These are phyloP conservation scores for Pelargonium australe DNA, from an alignment of 441 rosid species.

Conservation along the genomic window DNA sequence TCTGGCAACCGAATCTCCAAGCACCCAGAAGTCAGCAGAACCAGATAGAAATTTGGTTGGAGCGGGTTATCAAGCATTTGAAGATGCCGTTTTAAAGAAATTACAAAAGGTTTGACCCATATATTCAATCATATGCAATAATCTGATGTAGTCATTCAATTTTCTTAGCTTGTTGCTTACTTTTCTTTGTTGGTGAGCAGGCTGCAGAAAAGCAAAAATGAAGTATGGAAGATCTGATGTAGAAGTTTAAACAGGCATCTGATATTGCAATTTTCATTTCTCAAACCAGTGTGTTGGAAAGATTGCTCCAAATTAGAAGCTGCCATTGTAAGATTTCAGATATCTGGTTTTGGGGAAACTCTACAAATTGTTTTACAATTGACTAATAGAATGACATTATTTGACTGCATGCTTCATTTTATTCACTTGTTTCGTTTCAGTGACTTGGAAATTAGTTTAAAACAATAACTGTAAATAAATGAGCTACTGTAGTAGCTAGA, in stretches of 20 bases:
- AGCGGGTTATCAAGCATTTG: constrained; percentile 58
- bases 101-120: constrained; percentile 40
- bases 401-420: too few species aligned
- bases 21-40: constrained; percentile 33
- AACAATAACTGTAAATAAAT: too few species aligned
- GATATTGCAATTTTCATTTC: background rate
- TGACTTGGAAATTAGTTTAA: too few species aligned
- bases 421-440: too few species aligned
- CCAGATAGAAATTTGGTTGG: constrained; percentile 56
- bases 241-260: too few species aligned
- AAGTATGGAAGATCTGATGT: background rate
- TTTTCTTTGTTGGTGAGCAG: constrained; percentile 19
- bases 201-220: constrained; percentile 28
- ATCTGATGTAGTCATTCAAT: background rate
- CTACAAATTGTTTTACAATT: too few species aligned
- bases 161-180: background rate
- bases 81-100: constrained; percentile 55
- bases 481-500: too few species aligned
- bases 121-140: background rate
- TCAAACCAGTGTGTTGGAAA: background rate
- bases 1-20: constrained; percentile 30
- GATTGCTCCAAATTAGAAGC: background rate
- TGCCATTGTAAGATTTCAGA: too few species aligned
- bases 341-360: too few species aligned
- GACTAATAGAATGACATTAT: too few species aligned